phyloP scores from a whole-genome alignment of 306 rosid genomes.

The Fagus crenata region DNA sequence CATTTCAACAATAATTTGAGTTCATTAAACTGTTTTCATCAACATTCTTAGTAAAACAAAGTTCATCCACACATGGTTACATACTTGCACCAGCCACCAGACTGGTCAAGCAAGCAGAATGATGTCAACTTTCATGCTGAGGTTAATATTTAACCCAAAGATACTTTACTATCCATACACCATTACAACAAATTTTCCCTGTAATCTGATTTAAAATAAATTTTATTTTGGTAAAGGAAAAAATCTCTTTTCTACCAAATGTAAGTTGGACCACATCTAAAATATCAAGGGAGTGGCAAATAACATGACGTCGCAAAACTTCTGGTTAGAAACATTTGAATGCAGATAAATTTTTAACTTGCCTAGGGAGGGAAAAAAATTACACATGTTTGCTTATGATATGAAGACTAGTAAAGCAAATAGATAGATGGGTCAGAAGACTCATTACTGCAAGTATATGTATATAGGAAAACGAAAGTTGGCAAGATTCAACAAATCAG shows the following conservation, averaged over 20 bases:
- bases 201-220: background rate
- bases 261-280: background rate
- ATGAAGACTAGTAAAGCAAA: background rate
- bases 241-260: background rate
- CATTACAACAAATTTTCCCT: background rate
- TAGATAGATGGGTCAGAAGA: background rate
- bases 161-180: background rate
- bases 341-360: background rate
- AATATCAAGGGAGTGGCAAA: background rate
- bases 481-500: background rate
- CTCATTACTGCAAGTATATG: background rate
- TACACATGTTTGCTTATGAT: background rate
- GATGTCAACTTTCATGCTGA: background rate
- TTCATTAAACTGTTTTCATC: background rate
- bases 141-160: background rate
- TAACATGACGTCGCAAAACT: background rate
- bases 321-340: background rate
- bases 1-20: slow-evolving; percentile 6
- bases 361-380: background rate
- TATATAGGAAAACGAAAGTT: background rate
- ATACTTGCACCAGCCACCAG: slow-evolving; percentile 1
- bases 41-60: background rate
- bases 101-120: background rate
- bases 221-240: background rate
- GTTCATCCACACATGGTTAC: background rate